phyloP scores from a whole-genome alignment of 2,329 filamentous ascomycete genomes.

The Colletotrichum theobromicola region DNA sequence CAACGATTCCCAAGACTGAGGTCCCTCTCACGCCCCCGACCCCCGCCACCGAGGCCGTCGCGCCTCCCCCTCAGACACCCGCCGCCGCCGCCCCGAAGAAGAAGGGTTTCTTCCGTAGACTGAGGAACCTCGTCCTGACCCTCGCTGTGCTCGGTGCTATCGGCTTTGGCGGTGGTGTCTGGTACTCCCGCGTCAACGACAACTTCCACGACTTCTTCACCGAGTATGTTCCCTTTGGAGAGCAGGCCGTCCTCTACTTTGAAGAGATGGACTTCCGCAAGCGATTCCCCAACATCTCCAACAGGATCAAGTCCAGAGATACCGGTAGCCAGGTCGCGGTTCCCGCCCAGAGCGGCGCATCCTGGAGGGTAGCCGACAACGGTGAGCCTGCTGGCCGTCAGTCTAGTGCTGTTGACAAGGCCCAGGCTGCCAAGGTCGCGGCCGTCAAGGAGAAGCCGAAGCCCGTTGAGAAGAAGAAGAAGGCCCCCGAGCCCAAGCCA shows the following conservation, averaged over 20 bases:
- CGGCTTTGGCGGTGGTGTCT: conserved; percentile 87
- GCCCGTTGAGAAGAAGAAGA: conserved; percentile 27
- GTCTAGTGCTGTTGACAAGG: conserved; percentile 57
- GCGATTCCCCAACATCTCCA: conserved; percentile 67
- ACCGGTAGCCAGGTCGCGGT: conserved; percentile 79
- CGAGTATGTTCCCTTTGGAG: conserved; percentile 92
- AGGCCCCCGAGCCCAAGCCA: background rate
- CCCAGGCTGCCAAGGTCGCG: conserved; percentile 34
- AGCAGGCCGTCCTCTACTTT: conserved; percentile 92
- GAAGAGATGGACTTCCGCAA: conserved; percentile 94
- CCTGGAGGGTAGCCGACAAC: conserved; percentile 75
- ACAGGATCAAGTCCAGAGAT: conserved; percentile 50
- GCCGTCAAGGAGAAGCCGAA: conserved; percentile 34
- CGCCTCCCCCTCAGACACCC: conserved; percentile 40
- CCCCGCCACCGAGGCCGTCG: conserved; percentile 31
- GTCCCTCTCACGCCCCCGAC: conserved; percentile 45
- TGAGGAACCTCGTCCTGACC: conserved; percentile 79
- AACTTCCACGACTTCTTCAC: conserved; percentile 99
- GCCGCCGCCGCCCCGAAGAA: conserved; percentile 51
- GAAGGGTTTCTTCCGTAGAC: conserved; percentile 72
- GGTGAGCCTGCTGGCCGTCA: conserved; percentile 63
- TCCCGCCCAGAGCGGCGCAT: conserved; percentile 83
- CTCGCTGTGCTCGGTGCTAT: conserved; percentile 77
- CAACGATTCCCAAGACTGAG: conserved; percentile 40
- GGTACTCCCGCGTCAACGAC: conserved; percentile 91